A percentile compares a stretch with the other conserved stretches of the same genome.
Evolutionary conservation across 2,329 filamentous ascomycete species (phyloP).

Genomic region (Aureobasidium musti): DNA sequence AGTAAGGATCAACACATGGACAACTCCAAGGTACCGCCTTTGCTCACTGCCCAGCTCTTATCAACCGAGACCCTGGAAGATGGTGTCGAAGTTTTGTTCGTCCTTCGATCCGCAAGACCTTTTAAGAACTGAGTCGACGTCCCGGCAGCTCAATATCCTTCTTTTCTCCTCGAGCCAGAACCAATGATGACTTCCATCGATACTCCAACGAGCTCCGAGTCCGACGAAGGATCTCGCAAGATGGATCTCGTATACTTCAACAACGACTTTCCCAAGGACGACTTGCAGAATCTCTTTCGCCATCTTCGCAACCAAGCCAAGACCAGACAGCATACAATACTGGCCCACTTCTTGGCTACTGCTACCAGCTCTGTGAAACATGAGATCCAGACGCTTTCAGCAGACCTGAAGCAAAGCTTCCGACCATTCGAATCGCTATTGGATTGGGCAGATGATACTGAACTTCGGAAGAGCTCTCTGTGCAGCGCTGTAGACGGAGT

Average conservation of each 20-base stretch:
- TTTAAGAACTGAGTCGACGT: no score
- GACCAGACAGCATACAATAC: constrained; percentile 35
- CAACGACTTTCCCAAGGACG: constrained; percentile 54
- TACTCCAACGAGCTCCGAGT: no score
- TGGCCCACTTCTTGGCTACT: not conserved
- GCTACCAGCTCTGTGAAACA: not conserved
- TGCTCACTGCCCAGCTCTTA: no score
- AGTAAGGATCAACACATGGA: no score
- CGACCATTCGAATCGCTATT: constrained; percentile 30
- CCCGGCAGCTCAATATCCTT: no score
- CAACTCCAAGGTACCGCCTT: no score
- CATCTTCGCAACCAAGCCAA: constrained; percentile 48
- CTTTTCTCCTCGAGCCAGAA: no score
- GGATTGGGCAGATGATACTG: constrained; percentile 40
- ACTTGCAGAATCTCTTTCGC: constrained; percentile 47
- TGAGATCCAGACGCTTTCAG: not conserved
- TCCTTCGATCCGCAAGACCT: no score
- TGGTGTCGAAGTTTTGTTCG: no score
- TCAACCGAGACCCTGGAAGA: no score
- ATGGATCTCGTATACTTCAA: constrained; percentile 47
- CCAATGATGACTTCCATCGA: no score
- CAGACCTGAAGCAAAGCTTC: not conserved
- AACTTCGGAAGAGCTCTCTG: constrained; percentile 47
- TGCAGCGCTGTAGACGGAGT: constrained; percentile 51
- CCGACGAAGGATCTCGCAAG: no score